phyloP scores from a whole-genome alignment of 2,329 filamentous ascomycete species.

The Phialocephala sp. region DNA sequence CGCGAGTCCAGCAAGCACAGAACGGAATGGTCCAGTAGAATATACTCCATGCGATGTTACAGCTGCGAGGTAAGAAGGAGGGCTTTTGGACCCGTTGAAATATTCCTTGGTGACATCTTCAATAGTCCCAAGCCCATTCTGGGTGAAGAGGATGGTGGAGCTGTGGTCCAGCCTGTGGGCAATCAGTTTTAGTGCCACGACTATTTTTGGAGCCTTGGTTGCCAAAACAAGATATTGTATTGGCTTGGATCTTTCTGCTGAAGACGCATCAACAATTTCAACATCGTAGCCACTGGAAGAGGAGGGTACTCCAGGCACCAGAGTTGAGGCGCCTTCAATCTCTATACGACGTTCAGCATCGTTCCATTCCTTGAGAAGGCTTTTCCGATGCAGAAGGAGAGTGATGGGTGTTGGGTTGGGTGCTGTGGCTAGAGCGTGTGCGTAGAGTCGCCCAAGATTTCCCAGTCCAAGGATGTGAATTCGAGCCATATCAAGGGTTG shows the following conservation, averaged over 20 bases:
- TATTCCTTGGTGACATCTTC: conserved; percentile 63
- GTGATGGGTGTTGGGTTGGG: conserved; percentile 73
- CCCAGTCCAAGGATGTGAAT: conserved; percentile 81
- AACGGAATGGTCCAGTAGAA: conserved; percentile 56
- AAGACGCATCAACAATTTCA: conserved; percentile 24
- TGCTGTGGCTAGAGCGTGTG: conserved; percentile 66
- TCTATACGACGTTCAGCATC: conserved; percentile 42
- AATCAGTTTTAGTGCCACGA: conserved; percentile 65
- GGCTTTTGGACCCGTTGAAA: conserved; percentile 60
- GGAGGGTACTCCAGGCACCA: conserved; percentile 24
- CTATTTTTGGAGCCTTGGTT: conserved; percentile 73
- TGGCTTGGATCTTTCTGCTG: conserved; percentile 14
- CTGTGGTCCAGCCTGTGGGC: conserved; percentile 63
- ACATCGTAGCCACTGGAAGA: conserved; percentile 32
- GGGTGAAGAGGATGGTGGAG: conserved; percentile 81
- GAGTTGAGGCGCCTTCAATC: not conserved
- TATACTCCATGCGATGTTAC: conserved; percentile 63
- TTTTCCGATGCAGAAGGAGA: conserved; percentile 73
- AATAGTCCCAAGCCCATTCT: conserved; percentile 83
- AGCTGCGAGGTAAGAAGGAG: conserved; percentile 77
- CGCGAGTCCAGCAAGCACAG: conserved; percentile 57
- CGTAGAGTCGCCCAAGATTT: conserved; percentile 81
- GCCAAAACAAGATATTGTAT: conserved; percentile 80
- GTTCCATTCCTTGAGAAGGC: conserved; percentile 49
- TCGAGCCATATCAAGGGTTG: not conserved